Percentiles rank a stretch among this genome's conserved stretches.
phyloP scores from a whole-genome alignment of 2,329 filamentous ascomycete genomes.

The Helminthosporium solani region DNA sequence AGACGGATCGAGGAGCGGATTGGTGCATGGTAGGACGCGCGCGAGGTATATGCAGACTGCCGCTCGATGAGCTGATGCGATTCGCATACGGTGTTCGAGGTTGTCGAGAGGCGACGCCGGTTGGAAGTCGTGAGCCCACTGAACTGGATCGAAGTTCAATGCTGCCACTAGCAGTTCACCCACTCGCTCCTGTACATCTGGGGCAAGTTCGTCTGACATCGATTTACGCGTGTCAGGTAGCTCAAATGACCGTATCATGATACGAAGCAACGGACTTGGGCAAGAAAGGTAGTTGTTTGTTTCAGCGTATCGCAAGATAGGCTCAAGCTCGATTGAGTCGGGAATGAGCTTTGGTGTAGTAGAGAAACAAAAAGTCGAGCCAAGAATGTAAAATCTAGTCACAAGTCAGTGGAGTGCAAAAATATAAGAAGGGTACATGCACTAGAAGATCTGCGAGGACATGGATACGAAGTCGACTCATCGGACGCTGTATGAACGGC shows the following conservation, averaged over 20 bases:
- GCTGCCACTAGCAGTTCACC: slow-evolving; percentile 26
- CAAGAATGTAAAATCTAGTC: slow-evolving; percentile 34
- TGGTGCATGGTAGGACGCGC: slow-evolving; percentile 32
- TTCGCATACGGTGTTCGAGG: slow-evolving; percentile 36
- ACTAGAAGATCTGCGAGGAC: slow-evolving; percentile 41
- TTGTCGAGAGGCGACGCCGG: slow-evolving; percentile 37
- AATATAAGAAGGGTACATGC: slow-evolving; percentile 10
- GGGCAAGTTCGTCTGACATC: slow-evolving; percentile 9
- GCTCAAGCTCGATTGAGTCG: slow-evolving; percentile 32
- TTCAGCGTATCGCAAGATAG: slow-evolving; percentile 42
- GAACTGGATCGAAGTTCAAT: slow-evolving; percentile 32
- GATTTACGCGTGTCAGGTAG: slow-evolving; percentile 27
- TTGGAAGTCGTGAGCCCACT: slow-evolving; percentile 35
- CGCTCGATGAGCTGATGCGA: slow-evolving; percentile 42
- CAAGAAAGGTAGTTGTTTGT: slow-evolving; percentile 45
- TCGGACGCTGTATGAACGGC: slow-evolving; percentile 27
- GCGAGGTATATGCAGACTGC: slow-evolving; percentile 45
- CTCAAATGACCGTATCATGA: slow-evolving; percentile 41
- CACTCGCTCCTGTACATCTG: slow-evolving; percentile 28
- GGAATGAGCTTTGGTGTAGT: slow-evolving; percentile 30
- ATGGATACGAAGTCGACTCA: slow-evolving; percentile 35
- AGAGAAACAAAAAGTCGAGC: slow-evolving; percentile 35
- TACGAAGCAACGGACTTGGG: slow-evolving; percentile 36
- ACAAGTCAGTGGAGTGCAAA: slow-evolving; percentile 3
- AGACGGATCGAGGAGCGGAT: slow-evolving; percentile 42